These are phyloP conservation scores for Sordariomycetes sp. DNA, from an alignment of 2,329 filamentous ascomycete genomes.

Conservation along the genomic window DNA sequence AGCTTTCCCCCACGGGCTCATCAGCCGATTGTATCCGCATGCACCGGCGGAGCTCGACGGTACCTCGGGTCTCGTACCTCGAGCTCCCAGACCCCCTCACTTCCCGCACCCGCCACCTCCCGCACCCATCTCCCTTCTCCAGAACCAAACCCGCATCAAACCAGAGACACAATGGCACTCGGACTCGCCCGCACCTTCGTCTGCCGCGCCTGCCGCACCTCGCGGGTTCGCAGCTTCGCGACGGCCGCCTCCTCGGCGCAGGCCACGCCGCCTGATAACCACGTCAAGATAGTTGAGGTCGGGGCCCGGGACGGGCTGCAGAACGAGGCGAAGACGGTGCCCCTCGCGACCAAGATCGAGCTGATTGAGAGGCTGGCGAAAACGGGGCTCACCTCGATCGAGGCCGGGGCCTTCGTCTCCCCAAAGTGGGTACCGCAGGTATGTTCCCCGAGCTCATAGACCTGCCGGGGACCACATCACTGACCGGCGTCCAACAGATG, in stretches of 20 bases:
- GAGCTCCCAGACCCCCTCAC: neutral
- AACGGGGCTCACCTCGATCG: conserved; percentile 61
- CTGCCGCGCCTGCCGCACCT: conserved; percentile 23
- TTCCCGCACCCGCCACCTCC: neutral
- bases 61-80: neutral
- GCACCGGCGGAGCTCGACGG: neutral
- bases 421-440: conserved; percentile 80
- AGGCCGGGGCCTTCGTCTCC: conserved; percentile 71
- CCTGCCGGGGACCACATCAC: neutral
- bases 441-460: conserved; percentile 6
- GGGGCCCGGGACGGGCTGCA: conserved; percentile 78
- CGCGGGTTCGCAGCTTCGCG: conserved; percentile 21
- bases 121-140: neutral
- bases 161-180: conserved; percentile 14
- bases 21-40: conserved; percentile 4
- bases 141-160: neutral
- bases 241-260: conserved; percentile 16
- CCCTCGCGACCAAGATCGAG: conserved; percentile 62
- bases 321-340: conserved; percentile 63
- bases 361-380: conserved; percentile 55
- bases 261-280: conserved; percentile 19
- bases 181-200: conserved; percentile 20
- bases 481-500: conserved; percentile 40
- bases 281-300: conserved; percentile 63
- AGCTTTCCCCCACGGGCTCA: neutral